A percentile compares a stretch with the other conserved stretches of the same genome.
phyloP scores from a whole-genome alignment of 176 grass and related monocot species.

The Triticum aestivum region DNA sequence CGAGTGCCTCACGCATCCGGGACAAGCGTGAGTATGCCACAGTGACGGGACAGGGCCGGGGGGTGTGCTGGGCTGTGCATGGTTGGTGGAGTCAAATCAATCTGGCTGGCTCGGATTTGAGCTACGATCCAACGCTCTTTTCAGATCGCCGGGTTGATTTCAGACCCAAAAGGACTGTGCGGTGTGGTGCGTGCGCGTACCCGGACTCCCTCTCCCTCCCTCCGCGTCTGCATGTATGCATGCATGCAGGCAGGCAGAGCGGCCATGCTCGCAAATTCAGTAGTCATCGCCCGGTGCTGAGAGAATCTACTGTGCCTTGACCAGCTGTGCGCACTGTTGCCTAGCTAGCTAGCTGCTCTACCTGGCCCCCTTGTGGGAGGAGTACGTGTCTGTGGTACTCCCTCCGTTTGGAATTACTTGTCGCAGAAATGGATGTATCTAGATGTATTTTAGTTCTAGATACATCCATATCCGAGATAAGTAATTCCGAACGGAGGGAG shows the following conservation, averaged over 20 bases:
- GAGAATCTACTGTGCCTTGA: conserved; percentile 40
- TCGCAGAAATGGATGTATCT: too few relatives aligned
- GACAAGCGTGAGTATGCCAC: background rate
- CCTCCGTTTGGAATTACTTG: too few relatives aligned
- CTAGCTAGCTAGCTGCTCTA: background rate
- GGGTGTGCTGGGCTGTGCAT: too few relatives aligned
- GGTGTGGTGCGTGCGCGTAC: background rate
- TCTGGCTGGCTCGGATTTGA: background rate
- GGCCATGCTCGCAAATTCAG: background rate
- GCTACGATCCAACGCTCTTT: conserved; percentile 21
- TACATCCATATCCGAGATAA: too few relatives aligned
- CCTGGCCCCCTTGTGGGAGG: background rate
- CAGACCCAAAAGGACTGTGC: background rate
- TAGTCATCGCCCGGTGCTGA: background rate
- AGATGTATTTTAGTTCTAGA: too few relatives aligned
- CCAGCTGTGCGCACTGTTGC: conserved; percentile 8
- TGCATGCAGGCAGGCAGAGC: background rate
- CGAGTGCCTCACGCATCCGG: background rate
- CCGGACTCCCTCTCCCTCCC: background rate
- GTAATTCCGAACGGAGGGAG: too few relatives aligned
- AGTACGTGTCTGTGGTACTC: background rate
- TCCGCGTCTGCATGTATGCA: background rate
- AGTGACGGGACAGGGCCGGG: conserved; percentile 1
- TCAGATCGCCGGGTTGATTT: conserved; percentile 33
- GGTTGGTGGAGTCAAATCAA: conserved; percentile 59